phyloP scores from a whole-genome alignment of 495 filamentous ascomycete species.

The Acidiella bohemica region DNA sequence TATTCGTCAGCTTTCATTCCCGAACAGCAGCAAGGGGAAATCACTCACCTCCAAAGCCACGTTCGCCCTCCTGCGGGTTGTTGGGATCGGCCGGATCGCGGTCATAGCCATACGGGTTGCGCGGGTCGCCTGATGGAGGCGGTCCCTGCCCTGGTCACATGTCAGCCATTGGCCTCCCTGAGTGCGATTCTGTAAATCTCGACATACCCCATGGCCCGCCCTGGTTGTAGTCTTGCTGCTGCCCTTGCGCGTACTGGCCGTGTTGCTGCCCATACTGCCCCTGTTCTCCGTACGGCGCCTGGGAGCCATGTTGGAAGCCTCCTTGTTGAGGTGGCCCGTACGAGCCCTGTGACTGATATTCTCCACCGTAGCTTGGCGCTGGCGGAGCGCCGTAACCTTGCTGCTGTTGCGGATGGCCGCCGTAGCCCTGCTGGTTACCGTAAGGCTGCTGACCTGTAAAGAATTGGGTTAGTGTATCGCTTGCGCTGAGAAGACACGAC shows the following conservation, averaged over 20 bases:
- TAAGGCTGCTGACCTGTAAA: conserved; percentile 25
- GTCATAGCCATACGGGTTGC: conserved; percentile 20
- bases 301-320: conserved; percentile 36
- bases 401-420: conserved; percentile 20
- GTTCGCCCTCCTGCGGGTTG: conserved; percentile 24
- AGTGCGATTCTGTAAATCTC: conserved; percentile 19
- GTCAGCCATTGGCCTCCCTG: conserved; percentile 13
- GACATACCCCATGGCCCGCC: conserved; percentile 16
- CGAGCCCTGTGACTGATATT: conserved; percentile 26
- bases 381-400: conserved; percentile 18
- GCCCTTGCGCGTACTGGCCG: conserved; percentile 21
- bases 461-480: conserved; percentile 13
- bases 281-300: background rate
- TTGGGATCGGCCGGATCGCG: conserved; percentile 21
- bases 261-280: conserved; percentile 19
- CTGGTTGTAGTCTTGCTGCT: conserved; percentile 19
- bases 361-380: conserved; percentile 8
- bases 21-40: no score
- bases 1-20: no score
- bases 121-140: conserved; percentile 17
- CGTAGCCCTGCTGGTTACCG: conserved; percentile 19
- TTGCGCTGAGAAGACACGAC: conserved; percentile 28
- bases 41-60: conserved; percentile 23
- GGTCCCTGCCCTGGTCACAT: conserved; percentile 9
- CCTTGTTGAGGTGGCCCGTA: conserved; percentile 36